A percentile compares a stretch with the other conserved stretches of the same genome.
These are phyloP conservation scores for Lolium multiflorum DNA, from an alignment of 176 grass and related monocot genomes.

Conservation along the genomic window DNA sequence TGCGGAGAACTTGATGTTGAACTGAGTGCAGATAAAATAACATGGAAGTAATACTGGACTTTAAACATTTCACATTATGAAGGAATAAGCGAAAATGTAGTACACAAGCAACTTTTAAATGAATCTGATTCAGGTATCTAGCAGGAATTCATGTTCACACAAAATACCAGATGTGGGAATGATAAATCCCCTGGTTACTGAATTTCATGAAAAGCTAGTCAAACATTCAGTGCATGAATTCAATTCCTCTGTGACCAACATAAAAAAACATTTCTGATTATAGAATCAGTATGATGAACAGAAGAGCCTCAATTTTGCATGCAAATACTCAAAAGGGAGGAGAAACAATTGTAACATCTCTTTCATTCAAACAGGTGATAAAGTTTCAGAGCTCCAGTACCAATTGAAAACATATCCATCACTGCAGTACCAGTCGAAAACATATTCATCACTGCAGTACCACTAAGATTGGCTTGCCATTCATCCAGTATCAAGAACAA, in stretches of 20 bases:
- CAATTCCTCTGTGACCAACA: not conserved
- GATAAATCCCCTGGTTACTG: not conserved
- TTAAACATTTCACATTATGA: not conserved
- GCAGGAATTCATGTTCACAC: not conserved
- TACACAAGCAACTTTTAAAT: not conserved
- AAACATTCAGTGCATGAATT: not conserved
- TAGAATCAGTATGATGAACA: not conserved
- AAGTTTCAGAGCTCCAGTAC: not conserved
- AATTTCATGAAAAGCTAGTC: slow-evolving; percentile 8
- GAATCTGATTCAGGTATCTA: not conserved
- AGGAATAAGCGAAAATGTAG: not conserved
- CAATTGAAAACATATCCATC: too few relatives aligned
- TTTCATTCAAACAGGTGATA: not conserved
- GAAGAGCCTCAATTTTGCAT: slow-evolving; percentile 17
- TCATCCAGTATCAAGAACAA: slow-evolving; percentile 47
- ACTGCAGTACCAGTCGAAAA: too few relatives aligned
- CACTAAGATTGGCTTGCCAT: not conserved
- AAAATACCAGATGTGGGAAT: not conserved
- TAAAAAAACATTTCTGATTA: not conserved
- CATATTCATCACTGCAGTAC: too few relatives aligned
- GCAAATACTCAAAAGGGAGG: slow-evolving; percentile 16
- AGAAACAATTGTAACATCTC: not conserved
- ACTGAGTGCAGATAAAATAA: slow-evolving; percentile 21
- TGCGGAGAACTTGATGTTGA: slow-evolving; percentile 3
- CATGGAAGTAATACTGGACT: not conserved